A percentile compares a stretch with the other conserved stretches of the same genome.
phyloP scores from a whole-genome alignment of 257 asterid species.

The Nyctanthes arbortristis region DNA sequence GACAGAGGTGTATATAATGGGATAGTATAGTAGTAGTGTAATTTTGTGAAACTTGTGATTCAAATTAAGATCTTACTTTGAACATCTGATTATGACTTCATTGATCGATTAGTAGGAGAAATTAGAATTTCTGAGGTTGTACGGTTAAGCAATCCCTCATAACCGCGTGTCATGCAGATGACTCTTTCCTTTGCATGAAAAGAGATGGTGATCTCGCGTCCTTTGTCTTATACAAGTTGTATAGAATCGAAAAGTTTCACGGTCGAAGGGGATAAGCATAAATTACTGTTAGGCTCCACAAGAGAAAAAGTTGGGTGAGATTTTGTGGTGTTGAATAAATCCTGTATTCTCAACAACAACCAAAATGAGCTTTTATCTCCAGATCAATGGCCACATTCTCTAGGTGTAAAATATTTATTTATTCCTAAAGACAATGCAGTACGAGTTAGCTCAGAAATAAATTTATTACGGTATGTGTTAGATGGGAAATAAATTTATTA shows the following conservation, averaged over 20 bases:
- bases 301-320: not conserved
- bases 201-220: too few relatives aligned
- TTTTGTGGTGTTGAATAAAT: not conserved
- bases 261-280: too few relatives aligned
- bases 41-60: not conserved
- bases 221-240: too few relatives aligned
- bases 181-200: too few relatives aligned
- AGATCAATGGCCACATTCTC: not conserved
- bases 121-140: too few relatives aligned
- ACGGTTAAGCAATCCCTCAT: too few relatives aligned
- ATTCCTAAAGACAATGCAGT: too few relatives aligned
- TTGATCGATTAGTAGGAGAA: too few relatives aligned
- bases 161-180: too few relatives aligned
- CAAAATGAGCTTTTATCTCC: not conserved
- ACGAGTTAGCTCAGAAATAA: not conserved
- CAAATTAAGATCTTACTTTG: not conserved
- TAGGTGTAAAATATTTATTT: not conserved
- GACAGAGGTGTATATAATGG: not conserved
- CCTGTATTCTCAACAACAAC: not conserved
- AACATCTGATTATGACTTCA: too few relatives aligned
- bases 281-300: too few relatives aligned
- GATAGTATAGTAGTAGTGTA: not conserved
- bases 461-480: not conserved
- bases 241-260: not conserved
- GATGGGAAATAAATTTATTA: not conserved